Evolutionary conservation across 2,329 filamentous ascomycete genomes (phyloP), one percentile per base, ranked within the genome.

Genomic region (Macrophomina tecta): DNA sequence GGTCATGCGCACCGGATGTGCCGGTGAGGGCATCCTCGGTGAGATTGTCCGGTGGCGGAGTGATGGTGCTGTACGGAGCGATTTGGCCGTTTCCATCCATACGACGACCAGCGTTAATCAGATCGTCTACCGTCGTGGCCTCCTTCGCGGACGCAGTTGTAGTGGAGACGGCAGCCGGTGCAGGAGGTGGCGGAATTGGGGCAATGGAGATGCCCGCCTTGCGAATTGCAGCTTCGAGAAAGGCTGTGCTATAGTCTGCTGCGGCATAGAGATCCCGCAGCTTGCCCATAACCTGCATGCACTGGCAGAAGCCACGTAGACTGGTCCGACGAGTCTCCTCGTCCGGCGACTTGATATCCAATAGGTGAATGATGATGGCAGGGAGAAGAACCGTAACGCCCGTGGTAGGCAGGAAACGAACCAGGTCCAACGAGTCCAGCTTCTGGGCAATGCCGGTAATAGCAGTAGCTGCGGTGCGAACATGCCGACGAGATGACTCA

Each of bases 181-280:
- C 61, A 76, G 14, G 70, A 61, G 58, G 74, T 69, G 18, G 69
- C 51, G 2, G 73, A 38, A 77, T 68, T 67, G 84, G 80, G 2
- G 85, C 86, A 46, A 93, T 83, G 66, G 91, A 89, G 69, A 95
- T 93, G 66, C 91, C 89, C 8, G 92, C 92, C 81, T 97, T 96
- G 69, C 91, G 89, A 69, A 97, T 91, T 0, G 93, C 93, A 1
- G 93, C 93, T 76, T 97, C 92, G n/a, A 97, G 85, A 82, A 97
- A 97, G 2, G 92, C 92, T 0, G 92, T 94, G n/a, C 93, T 93
- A 73, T 95, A 97, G 78, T 97, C 94, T n/a, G 94, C 94, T 0
- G 94, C 93, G 0, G 93, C 90, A 74, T 98, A 97, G 36, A 93
- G 92, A 74, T 97, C 93, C 45, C 93, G 89, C 18, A 98, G 85